phyloP scores from a whole-genome alignment of 768 basidiomycete genomes.

The Naematelia encephala region DNA sequence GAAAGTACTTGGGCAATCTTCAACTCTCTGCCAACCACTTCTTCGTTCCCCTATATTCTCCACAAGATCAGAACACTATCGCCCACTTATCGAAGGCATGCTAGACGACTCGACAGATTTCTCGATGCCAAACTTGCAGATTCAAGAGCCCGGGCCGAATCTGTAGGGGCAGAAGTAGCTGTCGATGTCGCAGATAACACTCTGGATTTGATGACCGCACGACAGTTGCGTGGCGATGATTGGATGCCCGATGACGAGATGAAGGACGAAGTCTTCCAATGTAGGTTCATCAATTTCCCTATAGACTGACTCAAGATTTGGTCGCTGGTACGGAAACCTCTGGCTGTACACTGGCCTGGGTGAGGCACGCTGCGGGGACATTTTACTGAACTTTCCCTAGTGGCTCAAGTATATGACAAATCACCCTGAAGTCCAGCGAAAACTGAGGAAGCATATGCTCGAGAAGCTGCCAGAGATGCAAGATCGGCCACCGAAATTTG shows the following conservation, averaged over 20 bases:
- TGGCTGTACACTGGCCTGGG: slow-evolving; percentile 33
- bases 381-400: no score
- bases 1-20: slow-evolving; percentile 26
- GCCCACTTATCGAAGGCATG: slow-evolving; percentile 19
- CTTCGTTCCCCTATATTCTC: slow-evolving; percentile 25
- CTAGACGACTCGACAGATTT: slow-evolving; percentile 15
- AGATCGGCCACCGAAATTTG: slow-evolving; percentile 29
- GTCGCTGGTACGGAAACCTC: slow-evolving; percentile 42
- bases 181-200: slow-evolving; percentile 41
- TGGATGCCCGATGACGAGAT: slow-evolving; percentile 35
- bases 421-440: slow-evolving; percentile 31
- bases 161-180: slow-evolving; percentile 22
- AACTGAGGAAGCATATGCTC: slow-evolving; percentile 27
- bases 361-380: no score
- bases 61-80: slow-evolving; percentile 23
- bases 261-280: slow-evolving; percentile 39
- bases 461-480: slow-evolving; percentile 17
- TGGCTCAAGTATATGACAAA: slow-evolving; percentile 43
- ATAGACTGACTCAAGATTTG: slow-evolving; percentile 24
- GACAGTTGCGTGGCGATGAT: slow-evolving; percentile 30
- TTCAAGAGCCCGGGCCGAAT: slow-evolving; percentile 18
- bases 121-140: slow-evolving; percentile 18
- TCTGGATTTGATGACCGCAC: slow-evolving; percentile 39
- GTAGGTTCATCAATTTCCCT: slow-evolving; percentile 13
- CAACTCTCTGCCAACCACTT: slow-evolving; percentile 26